These are phyloP conservation scores for Gentiana dahurica DNA, from an alignment of 257 asterid species.

Conservation along the genomic window DNA sequence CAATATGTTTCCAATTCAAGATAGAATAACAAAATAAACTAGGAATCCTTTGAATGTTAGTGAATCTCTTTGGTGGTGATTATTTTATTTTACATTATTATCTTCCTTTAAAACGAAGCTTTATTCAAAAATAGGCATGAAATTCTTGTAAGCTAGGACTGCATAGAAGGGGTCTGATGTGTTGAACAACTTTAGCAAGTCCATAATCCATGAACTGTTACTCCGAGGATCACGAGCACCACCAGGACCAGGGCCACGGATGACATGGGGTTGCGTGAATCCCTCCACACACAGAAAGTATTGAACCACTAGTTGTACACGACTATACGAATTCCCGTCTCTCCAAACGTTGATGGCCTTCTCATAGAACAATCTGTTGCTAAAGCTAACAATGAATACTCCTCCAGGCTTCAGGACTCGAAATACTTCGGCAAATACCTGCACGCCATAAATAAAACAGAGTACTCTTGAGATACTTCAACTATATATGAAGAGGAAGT, in stretches of 20 bases:
- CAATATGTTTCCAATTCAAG: too few relatives aligned
- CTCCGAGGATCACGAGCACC: slow-evolving; percentile 7
- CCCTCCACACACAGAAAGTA: slow-evolving; percentile 75
- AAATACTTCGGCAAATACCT: slow-evolving; percentile 60
- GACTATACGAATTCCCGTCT: slow-evolving; percentile 46
- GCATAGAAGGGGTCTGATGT: slow-evolving; percentile 78
- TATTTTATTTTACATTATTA: too few relatives aligned
- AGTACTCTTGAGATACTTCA: too few relatives aligned
- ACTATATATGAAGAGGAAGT: background rate
- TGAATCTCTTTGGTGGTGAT: too few relatives aligned
- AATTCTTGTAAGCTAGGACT: slow-evolving; percentile 57
- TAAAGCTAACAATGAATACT: slow-evolving; percentile 62
- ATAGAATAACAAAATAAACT: too few relatives aligned
- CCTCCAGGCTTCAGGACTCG: slow-evolving; percentile 71
- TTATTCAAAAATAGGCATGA: slow-evolving; percentile 41
- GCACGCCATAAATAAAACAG: background rate
- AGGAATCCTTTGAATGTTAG: too few relatives aligned
- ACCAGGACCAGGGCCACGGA: slow-evolving; percentile 25
- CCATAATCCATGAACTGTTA: slow-evolving; percentile 26
- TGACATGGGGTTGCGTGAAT: slow-evolving; percentile 41
- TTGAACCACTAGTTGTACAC: slow-evolving; percentile 57
- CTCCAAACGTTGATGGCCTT: slow-evolving; percentile 72
- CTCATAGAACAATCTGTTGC: slow-evolving; percentile 67
- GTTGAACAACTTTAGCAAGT: slow-evolving; percentile 30
- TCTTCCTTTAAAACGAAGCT: too few relatives aligned